Evolutionary conservation across 768 basidiomycete species (phyloP).

Genomic region (Lactarius sanguifluus): DNA sequence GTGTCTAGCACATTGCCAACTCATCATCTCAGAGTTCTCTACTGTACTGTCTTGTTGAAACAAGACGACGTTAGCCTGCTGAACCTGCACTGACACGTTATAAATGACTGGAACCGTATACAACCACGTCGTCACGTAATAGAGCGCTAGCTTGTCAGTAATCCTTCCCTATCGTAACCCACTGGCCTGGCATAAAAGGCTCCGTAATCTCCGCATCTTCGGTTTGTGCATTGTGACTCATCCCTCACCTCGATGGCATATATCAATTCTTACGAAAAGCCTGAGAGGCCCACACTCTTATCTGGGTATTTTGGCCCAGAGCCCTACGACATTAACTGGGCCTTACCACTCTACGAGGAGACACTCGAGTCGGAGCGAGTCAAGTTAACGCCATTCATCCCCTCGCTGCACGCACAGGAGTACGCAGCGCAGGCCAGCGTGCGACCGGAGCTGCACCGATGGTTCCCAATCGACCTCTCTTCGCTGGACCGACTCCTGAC

Average conservation of each 20-base stretch:
- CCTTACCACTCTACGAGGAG: constrained; percentile 35
- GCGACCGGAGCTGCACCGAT: constrained; percentile 35
- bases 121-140: no score
- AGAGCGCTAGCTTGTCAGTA: no score
- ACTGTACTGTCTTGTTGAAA: no score
- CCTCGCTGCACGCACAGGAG: constrained; percentile 36
- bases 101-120: no score
- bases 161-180: neutral
- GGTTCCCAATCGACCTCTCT: constrained; percentile 36
- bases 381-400: constrained; percentile 42
- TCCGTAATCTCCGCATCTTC: neutral
- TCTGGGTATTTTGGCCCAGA: constrained; percentile 31
- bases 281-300: constrained; percentile 14
- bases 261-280: constrained; percentile 13
- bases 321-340: constrained; percentile 44
- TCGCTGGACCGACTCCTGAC: constrained; percentile 31
- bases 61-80: no score
- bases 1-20: no score
- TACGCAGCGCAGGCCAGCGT: constrained; percentile 34
- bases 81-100: no score
- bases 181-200: neutral
- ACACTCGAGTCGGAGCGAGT: constrained; percentile 40
- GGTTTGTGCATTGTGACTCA: neutral
- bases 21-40: no score
- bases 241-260: constrained; percentile 9